Percentiles rank a stretch among this genome's conserved stretches.
phyloP scores from a whole-genome alignment of 2,329 filamentous ascomycete genomes.

The Cercospora janseana region DNA sequence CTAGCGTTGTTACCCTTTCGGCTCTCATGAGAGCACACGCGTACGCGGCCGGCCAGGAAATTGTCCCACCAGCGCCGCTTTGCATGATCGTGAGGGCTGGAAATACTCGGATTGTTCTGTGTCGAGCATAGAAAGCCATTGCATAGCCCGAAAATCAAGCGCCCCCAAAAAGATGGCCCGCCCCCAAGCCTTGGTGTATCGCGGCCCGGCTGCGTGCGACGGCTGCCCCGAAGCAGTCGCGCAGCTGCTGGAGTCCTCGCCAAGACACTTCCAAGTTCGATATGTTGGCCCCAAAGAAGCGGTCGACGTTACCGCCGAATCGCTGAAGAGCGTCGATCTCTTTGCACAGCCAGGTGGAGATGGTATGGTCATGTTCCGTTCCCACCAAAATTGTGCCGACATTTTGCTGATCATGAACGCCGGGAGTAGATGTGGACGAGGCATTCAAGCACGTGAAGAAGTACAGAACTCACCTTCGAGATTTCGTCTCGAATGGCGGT shows the following conservation, averaged over 20 bases:
- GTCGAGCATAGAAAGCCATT: too few species aligned
- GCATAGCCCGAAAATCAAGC: too few species aligned
- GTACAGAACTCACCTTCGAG: constrained; percentile 17
- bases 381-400: not conserved
- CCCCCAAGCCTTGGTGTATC: constrained; percentile 24
- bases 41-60: too few species aligned
- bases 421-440: constrained; percentile 17
- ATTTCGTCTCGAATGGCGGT: constrained; percentile 25
- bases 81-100: too few species aligned
- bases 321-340: constrained; percentile 17
- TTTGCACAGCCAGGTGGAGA: constrained; percentile 28
- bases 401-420: constrained; percentile 1
- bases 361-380: constrained; percentile 14
- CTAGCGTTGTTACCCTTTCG: too few species aligned
- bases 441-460: constrained; percentile 21
- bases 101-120: too few species aligned
- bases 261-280: constrained; percentile 20
- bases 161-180: constrained; percentile 4
- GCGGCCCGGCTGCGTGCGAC: constrained; percentile 20
- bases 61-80: too few species aligned
- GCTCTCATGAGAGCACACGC: too few species aligned
- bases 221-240: constrained; percentile 25
- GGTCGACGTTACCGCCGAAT: constrained; percentile 19
- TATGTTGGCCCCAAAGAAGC: constrained; percentile 25
- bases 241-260: constrained; percentile 18